phyloP scores from a whole-genome alignment of 768 basidiomycete genomes.

The Lactifluus subvellereus region DNA sequence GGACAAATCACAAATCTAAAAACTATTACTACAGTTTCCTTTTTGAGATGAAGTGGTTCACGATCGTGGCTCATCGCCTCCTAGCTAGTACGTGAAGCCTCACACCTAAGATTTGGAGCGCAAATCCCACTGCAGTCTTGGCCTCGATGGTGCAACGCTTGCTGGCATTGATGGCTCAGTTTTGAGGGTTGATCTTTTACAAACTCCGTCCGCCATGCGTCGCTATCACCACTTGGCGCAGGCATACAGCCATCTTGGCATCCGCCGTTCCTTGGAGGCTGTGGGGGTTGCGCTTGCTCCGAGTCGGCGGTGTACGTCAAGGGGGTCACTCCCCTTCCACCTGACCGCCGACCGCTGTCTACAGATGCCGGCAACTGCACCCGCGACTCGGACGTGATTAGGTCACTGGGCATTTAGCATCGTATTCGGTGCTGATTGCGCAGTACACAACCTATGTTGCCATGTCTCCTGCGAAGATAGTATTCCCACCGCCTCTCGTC shows the following conservation, averaged over 20 bases:
- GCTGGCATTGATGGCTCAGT: neutral
- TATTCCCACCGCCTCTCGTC: neutral
- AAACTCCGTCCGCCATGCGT: constrained; percentile 18
- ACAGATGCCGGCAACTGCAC: neutral
- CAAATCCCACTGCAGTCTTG: neutral
- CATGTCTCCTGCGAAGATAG: neutral
- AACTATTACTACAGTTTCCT: constrained; percentile 12
- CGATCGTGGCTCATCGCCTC: neutral
- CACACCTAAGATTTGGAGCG: neutral
- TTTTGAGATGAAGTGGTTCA: constrained; percentile 4
- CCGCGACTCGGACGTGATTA: neutral
- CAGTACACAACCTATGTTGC: neutral
- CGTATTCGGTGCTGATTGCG: neutral
- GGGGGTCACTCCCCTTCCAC: neutral
- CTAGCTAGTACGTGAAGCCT: neutral
- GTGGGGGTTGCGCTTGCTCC: neutral
- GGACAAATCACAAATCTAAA: neutral
- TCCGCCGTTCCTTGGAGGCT: neutral
- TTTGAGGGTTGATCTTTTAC: neutral
- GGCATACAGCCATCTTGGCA: neutral
- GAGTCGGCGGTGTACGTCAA: constrained; percentile 13
- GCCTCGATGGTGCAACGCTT: neutral
- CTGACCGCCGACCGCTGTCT: neutral
- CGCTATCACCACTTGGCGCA: constrained; percentile 4
- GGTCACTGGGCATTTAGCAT: neutral